Percentiles rank a stretch among this genome's conserved stretches.
These are phyloP conservation scores for Staphylotrichum tortipilum DNA, from an alignment of 495 filamentous ascomycete genomes.

Conservation along the genomic window DNA sequence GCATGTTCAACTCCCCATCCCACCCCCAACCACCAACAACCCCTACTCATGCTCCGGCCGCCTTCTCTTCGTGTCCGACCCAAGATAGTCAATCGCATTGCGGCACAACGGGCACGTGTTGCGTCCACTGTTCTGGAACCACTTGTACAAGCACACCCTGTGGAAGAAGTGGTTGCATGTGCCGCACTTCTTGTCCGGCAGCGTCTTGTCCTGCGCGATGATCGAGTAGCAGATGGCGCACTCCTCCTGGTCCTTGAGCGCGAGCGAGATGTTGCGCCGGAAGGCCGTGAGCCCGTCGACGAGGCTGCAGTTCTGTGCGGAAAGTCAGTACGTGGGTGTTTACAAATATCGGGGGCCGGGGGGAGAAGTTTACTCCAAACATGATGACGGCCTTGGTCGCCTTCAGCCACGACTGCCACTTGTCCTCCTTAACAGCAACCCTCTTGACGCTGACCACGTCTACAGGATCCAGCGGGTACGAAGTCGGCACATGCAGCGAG, in stretches of 20 bases:
- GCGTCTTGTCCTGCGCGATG: slow-evolving; percentile 73
- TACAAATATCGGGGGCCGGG: neutral
- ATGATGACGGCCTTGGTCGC: slow-evolving; percentile 88
- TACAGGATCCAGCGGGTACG: slow-evolving; percentile 72
- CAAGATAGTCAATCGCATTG: slow-evolving; percentile 66
- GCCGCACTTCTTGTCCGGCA: slow-evolving; percentile 81
- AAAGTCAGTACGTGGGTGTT: slow-evolving; percentile 4
- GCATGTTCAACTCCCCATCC: neutral
- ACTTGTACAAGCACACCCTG: slow-evolving; percentile 78
- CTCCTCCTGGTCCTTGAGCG: slow-evolving; percentile 86
- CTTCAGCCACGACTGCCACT: slow-evolving; percentile 79
- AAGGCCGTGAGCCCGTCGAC: slow-evolving; percentile 79
- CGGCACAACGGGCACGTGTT: slow-evolving; percentile 85
- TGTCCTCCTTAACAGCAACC: slow-evolving; percentile 78
- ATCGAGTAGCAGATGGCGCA: slow-evolving; percentile 97
- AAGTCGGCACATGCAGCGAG: slow-evolving; percentile 63
- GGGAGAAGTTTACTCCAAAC: slow-evolving; percentile 52
- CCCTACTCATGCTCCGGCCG: slow-evolving; percentile 16
- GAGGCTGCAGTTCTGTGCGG: slow-evolving; percentile 58
- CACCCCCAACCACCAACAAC: neutral
- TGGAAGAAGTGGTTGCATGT: slow-evolving; percentile 97
- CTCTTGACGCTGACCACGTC: slow-evolving; percentile 69
- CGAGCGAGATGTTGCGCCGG: slow-evolving; percentile 71
- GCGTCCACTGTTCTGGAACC: slow-evolving; percentile 89
- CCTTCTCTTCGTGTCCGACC: slow-evolving; percentile 20